A percentile compares a stretch with the other conserved stretches of the same genome.
Conservation (phyloP, 371 early-diverging fungal species). For the Sporodiniella umbellata region DNA sequence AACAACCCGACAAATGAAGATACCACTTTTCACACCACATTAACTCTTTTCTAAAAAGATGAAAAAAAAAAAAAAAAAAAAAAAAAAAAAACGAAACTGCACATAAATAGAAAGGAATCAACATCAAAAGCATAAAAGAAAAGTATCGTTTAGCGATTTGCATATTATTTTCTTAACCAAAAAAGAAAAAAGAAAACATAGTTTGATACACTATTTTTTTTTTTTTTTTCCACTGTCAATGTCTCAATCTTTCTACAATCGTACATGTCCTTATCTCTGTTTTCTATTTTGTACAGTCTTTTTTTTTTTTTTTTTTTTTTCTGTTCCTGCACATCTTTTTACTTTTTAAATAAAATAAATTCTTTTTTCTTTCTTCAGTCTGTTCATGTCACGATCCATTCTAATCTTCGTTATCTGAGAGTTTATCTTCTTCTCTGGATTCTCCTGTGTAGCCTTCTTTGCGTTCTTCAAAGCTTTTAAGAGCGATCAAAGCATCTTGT, state of each 20-base stretch:
- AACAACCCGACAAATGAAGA: not conserved
- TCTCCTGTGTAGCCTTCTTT: slow-evolving; percentile 2
- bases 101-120: not conserved
- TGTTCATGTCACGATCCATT: not conserved
- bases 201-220: too few species aligned
- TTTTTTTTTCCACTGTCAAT: not conserved
- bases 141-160: too few species aligned
- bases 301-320: not conserved
- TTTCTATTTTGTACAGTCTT: not conserved
- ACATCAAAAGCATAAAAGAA: not conserved
- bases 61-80: slow-evolving; percentile 1
- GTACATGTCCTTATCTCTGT: not conserved
- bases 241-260: not conserved
- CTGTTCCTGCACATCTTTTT: not conserved
- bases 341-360: not conserved
- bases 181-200: not conserved
- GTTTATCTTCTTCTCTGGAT: slow-evolving; percentile 5
- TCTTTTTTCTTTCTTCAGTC: not conserved
- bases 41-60: not conserved
- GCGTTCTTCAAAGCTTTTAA: slow-evolving; percentile 21
- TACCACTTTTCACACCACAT: not conserved
- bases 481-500: slow-evolving; percentile 15
- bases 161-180: too few species aligned
- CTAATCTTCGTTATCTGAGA: slow-evolving; percentile 3
- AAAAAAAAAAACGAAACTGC: not conserved